Base-by-base conservation (phyloP, 805 yeast species). In the Kuraishia capsulata region DNA sequence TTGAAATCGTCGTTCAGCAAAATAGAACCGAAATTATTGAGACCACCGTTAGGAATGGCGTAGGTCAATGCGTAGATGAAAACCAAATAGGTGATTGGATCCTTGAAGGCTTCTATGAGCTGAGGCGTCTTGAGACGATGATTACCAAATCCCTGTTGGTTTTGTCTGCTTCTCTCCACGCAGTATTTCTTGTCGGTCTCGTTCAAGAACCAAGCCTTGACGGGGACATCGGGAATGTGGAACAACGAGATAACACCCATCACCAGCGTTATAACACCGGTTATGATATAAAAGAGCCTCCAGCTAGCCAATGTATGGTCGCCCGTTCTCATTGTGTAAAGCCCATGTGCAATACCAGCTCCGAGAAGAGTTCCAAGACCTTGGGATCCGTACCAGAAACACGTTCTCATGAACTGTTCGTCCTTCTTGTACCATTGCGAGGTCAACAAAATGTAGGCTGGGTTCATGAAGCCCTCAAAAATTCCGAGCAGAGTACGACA, bases 121-220 rank as follows among this genome's bases (percentile, higher is more conserved):
- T 78, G 85, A 39, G 65, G 52, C 55, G 53, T 53, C 49, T 77
- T 78, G 62, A 75, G 71, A 37, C 60, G 61, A 45, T 58, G 69
- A 48, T 67, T 71, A 39, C 81, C 83, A 49, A 71, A 73, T 24
- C 83, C 84, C 45, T 74, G 77, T 47, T 74, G 70, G 51, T 76
- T 76, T 4, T 49, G 49, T 50, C 79, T 69, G 42, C 78, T 72
- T 49, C 83, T 65, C 50, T 73, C 74, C 16, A 78, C 71, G 16
- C 71, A 71, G 52, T 63, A 52, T 11, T 53, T 42, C 48, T 61
- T 67, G 47, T 73, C 81, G 38, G 65, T 61, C 13, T 65, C 67
- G 20, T 52, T 61, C 45, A 73, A 52, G 46, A 67, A 72, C 65
- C 73, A 64, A 1, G 47, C 38, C n/a, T 26, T 47, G 43, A 59